Evolutionary conservation across 441 rosid species (phyloP), one percentile per base, ranked within the genome.

Genomic region (Populus hybrid): DNA sequence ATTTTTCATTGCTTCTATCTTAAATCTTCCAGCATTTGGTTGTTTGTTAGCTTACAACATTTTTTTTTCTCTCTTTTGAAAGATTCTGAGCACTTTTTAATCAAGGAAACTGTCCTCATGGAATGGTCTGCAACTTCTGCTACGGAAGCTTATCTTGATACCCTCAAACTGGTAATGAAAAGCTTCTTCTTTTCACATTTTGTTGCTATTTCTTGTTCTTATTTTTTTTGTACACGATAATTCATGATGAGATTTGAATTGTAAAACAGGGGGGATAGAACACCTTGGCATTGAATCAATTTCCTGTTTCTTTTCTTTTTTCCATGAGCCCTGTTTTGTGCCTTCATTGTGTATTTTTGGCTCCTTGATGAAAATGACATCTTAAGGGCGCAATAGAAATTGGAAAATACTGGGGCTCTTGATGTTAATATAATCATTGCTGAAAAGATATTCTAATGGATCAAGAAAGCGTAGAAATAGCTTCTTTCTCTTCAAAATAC

Each of bases 71-170:
- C 24, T 66, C 28, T 66, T 66, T 10, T 6, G 8, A 8, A 24
- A 68, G 16, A 35, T 59, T 28, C 31, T 16, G 26, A 59, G 45
- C 31, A 67, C 72, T 4, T 28, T 70, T 9, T 14, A 23, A 12
- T 10, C 26, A 4, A 5, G 61, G 36, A 14, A 7, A 64, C 26
- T 14, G n/a, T 66, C n/a, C 56, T 26, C 12, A 86, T 81, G 86
- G 90, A 78, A 28, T 87, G 90, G 87, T 84, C 88, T 68, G 86
- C 87, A 53, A 36, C 81, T 61, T 84, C 85, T 18, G 90, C 90
- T 64, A 81, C 85, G 24, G 79, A 80, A 9, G 90, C 90, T 24
- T 86, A 79, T 73, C 85, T 83, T 61, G 87, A 88, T 71, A 80
- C 89, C 77, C 80, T 84, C 7, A 75, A 73, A 33, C 81, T 86